These are phyloP conservation scores for Ogataea degrootiae DNA, from an alignment of 805 yeast species.

Conservation along the genomic window DNA sequence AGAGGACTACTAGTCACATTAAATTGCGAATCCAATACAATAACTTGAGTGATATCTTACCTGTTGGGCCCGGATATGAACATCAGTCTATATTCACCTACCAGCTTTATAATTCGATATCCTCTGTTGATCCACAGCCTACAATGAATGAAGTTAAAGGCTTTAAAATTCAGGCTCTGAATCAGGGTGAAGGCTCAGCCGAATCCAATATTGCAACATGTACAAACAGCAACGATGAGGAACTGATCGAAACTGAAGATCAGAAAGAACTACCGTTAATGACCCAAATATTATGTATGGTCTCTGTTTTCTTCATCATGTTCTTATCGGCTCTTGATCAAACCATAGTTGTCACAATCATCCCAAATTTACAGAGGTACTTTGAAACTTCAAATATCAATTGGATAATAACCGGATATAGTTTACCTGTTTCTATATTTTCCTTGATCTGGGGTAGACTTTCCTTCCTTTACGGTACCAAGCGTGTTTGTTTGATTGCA, in stretches of 20 bases:
- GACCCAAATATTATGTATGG: constrained; percentile 7
- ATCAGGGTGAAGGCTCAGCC: too few relatives aligned
- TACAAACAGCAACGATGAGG: background rate
- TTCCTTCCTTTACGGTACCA: constrained; percentile 53
- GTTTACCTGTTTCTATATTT: constrained; percentile 51
- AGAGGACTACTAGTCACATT: too few relatives aligned
- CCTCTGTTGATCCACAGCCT: too few relatives aligned
- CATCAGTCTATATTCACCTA: too few relatives aligned
- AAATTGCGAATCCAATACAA: too few relatives aligned
- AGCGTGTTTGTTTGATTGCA: constrained; percentile 40
- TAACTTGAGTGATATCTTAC: too few relatives aligned
- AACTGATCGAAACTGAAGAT: background rate
- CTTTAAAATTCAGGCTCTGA: too few relatives aligned
- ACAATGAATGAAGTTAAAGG: too few relatives aligned
- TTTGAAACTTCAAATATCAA: constrained; percentile 49
- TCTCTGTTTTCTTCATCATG: constrained; percentile 17
- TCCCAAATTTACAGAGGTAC: constrained; percentile 43
- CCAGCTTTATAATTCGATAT: too few relatives aligned
- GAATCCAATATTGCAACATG: background rate
- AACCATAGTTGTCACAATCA: constrained; percentile 50
- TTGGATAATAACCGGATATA: constrained; percentile 55
- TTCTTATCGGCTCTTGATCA: constrained; percentile 47
- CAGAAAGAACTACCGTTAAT: background rate
- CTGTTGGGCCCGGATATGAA: too few relatives aligned
- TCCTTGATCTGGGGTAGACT: constrained; percentile 55